These are phyloP conservation scores for Cerioporus squamosus DNA, from an alignment of 1,284 basidiomycete genomes.

Conservation along the genomic window DNA sequence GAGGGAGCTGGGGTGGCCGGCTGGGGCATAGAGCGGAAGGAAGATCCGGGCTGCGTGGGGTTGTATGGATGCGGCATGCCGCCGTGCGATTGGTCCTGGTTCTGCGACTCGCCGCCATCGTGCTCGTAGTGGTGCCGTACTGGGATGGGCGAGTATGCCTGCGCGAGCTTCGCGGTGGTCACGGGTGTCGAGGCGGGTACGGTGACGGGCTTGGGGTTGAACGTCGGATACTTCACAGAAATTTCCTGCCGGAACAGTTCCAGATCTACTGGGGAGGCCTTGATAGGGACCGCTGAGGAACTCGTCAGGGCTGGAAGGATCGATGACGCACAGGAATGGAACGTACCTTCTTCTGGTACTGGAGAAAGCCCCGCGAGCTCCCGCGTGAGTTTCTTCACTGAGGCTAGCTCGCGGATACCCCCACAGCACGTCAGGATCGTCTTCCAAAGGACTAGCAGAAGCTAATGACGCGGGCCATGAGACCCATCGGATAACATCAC, in stretches of 20 bases:
- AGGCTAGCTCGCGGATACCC: conserved; percentile 84
- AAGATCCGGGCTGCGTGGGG: conserved; percentile 46
- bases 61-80: conserved; percentile 48
- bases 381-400: conserved; percentile 86
- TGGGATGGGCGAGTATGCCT: conserved; percentile 91
- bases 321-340: neutral
- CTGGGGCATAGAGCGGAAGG: conserved; percentile 61
- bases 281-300: conserved; percentile 59
- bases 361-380: conserved; percentile 78
- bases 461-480: conserved; percentile 46
- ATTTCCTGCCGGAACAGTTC: conserved; percentile 88
- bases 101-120: conserved; percentile 62
- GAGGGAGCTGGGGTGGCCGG: conserved; percentile 88
- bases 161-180: conserved; percentile 72
- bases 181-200: conserved; percentile 43
- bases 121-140: conserved; percentile 92
- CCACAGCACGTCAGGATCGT: conserved; percentile 91
- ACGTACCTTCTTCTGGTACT: conserved; percentile 64
- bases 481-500: conserved; percentile 23
- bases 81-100: conserved; percentile 42
- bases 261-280: conserved; percentile 89
- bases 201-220: conserved; percentile 58
- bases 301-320: conserved; percentile 5
- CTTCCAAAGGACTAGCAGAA: conserved; percentile 97
- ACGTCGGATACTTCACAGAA: conserved; percentile 93